Percentiles rank a stretch among this genome's conserved stretches.
Conservation (phyloP, 2,329 filamentous ascomycete species). For the Cercospora citrullina region DNA sequence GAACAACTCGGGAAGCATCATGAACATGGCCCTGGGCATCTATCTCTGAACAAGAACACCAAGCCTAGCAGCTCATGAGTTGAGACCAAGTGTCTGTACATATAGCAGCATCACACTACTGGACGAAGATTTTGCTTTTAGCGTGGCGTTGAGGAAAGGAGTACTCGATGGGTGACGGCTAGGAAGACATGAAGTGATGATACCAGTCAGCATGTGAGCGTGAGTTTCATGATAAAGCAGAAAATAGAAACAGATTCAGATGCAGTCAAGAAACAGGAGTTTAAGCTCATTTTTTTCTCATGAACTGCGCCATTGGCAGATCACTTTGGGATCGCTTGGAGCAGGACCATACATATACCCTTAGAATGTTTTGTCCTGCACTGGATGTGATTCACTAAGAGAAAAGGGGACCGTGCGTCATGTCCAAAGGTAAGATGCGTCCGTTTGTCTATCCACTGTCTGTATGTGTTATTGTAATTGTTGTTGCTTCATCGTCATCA, state of each 20-base stretch:
- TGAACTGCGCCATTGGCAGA: no score
- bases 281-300: no score
- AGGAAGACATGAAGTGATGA: neutral
- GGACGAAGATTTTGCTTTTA: neutral
- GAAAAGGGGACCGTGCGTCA: no score
- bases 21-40: slow-evolving; percentile 19
- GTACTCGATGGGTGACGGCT: neutral
- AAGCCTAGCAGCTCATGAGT: slow-evolving; percentile 14
- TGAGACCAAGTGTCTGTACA: neutral
- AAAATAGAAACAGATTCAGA: neutral
- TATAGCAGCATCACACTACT: neutral
- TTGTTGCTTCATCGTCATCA: slow-evolving; percentile 1
- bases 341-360: no score
- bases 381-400: no score
- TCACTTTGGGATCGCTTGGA: no score
- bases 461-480: slow-evolving; percentile 2
- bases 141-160: neutral
- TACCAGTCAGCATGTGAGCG: neutral
- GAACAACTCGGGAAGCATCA: slow-evolving; percentile 38
- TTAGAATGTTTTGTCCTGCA: no score
- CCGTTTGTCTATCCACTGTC: slow-evolving; percentile 3
- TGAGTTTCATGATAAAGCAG: neutral
- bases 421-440: neutral
- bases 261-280: neutral
- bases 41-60: slow-evolving; percentile 21